Conservation (phyloP, 2,329 filamentous ascomycete species). For the Hymenoscyphus infarciens region DNA sequence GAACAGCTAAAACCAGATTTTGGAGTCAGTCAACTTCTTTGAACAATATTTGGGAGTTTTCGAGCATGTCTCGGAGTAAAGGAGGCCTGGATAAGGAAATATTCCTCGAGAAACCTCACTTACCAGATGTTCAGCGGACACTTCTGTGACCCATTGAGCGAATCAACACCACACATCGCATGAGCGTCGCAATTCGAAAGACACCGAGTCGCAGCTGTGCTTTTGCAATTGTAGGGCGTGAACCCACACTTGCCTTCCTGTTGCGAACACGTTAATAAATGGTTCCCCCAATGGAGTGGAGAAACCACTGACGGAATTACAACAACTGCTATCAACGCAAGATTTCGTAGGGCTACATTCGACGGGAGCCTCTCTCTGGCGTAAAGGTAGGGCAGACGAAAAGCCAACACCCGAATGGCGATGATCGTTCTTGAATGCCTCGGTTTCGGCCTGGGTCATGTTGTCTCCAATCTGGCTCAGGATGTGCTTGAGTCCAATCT, state of each 20-base stretch:
- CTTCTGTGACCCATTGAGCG: constrained; percentile 28
- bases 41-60: too few relatives aligned
- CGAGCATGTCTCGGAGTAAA: too few relatives aligned
- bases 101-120: too few relatives aligned
- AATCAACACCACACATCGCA: constrained; percentile 35
- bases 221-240: constrained; percentile 19
- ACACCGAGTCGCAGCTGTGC: constrained; percentile 17
- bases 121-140: constrained; percentile 24
- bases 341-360: constrained; percentile 19
- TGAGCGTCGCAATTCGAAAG: constrained; percentile 30
- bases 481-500: constrained; percentile 22
- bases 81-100: too few relatives aligned
- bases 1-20: constrained; percentile 16
- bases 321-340: constrained; percentile 26
- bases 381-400: constrained; percentile 4
- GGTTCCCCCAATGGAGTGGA: not conserved
- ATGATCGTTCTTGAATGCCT: constrained; percentile 9
- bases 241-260: constrained; percentile 28
- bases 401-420: constrained; percentile 4
- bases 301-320: constrained; percentile 20
- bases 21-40: too few relatives aligned
- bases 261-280: not conserved
- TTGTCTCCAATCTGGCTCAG: constrained; percentile 22
- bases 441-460: constrained; percentile 19
- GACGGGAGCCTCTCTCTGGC: constrained; percentile 3